Percentiles rank a stretch among this genome's conserved stretches.
phyloP scores from a whole-genome alignment of 139 green algal genomes.

The Chlorella sp. region DNA sequence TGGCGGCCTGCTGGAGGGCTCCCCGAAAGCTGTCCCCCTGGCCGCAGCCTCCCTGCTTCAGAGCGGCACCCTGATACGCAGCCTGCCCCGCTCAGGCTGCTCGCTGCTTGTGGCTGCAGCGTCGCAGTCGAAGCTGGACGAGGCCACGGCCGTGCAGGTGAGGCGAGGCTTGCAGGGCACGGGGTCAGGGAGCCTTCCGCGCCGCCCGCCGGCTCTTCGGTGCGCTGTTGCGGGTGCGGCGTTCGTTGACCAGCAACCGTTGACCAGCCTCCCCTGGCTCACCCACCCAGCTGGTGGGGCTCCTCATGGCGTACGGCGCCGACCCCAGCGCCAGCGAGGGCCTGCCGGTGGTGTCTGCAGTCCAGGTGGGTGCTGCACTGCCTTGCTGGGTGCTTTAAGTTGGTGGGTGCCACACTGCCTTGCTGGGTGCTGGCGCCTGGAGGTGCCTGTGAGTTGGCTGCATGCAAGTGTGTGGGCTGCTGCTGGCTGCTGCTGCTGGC shows the following conservation, averaged over 20 bases:
- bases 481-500: too few species aligned
- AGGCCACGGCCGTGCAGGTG: not conserved
- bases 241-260: too few species aligned
- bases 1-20: not conserved
- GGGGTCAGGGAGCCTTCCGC: too few species aligned
- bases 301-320: not conserved
- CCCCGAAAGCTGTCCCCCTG: not conserved
- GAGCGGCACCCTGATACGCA: not conserved
- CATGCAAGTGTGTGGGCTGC: too few species aligned
- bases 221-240: not conserved
- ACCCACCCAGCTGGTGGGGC: not conserved
- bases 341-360: not conserved
- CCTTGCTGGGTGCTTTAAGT: too few species aligned
- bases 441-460: too few species aligned
- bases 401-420: too few species aligned
- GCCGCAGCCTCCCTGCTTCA: not conserved
- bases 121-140: not conserved
- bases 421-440: too few species aligned
- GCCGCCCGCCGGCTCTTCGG: not conserved
- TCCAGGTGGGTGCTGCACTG: not conserved
- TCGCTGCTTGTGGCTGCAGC: not conserved
- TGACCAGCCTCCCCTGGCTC: too few species aligned
- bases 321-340: not conserved
- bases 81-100: too few species aligned
- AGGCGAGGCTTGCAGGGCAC: not conserved